Conservation (phyloP, 2,329 filamentous ascomycete genomes). For the Salinomyces thailandicus region DNA sequence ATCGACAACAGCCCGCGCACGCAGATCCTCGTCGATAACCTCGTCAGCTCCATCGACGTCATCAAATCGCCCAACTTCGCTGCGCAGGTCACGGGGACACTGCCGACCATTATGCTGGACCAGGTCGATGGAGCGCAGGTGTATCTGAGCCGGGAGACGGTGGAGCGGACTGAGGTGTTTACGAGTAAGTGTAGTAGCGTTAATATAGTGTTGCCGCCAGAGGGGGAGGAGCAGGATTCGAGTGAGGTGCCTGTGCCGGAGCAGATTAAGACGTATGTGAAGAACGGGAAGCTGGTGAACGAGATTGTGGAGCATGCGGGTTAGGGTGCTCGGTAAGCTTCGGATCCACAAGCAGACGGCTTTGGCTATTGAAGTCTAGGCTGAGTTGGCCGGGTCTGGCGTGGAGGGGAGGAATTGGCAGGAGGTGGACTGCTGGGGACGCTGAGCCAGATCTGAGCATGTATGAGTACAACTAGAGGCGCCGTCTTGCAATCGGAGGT, state of each 20-base stretch:
- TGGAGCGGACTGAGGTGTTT: constrained; percentile 64
- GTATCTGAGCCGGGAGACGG: constrained; percentile 73
- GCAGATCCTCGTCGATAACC: constrained; percentile 76
- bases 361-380: too few relatives aligned
- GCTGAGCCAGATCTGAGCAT: too few relatives aligned
- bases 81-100: constrained; percentile 64
- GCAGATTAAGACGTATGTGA: constrained; percentile 75
- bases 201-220: constrained; percentile 73
- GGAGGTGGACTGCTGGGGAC: too few relatives aligned
- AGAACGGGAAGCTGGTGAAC: constrained; percentile 66
- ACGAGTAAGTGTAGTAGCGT: constrained; percentile 78
- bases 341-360: too few relatives aligned
- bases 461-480: too few relatives aligned
- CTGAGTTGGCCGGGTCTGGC: too few relatives aligned
- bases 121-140: constrained; percentile 84
- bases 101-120: constrained; percentile 83
- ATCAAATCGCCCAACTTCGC: constrained; percentile 94
- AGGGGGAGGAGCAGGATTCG: constrained; percentile 58
- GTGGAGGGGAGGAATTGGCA: too few relatives aligned
- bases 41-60: constrained; percentile 85
- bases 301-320: constrained; percentile 95
- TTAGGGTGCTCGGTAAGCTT: too few relatives aligned
- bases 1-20: constrained; percentile 81
- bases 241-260: constrained; percentile 79
- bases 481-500: too few relatives aligned